Conservation (phyloP, 116 monocot genomes). For the Zostera marina region DNA sequence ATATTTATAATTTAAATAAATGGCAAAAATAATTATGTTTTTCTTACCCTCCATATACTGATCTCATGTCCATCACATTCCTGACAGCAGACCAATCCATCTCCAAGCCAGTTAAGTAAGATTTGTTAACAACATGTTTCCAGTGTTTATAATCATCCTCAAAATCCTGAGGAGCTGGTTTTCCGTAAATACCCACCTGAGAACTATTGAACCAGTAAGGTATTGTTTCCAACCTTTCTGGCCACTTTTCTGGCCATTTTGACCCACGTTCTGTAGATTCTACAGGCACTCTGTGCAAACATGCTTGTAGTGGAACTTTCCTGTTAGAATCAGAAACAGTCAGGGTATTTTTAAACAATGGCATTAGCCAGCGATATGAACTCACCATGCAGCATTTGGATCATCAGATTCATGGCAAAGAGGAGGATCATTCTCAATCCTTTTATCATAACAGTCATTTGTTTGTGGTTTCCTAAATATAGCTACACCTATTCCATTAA, state of each 20-base stretch:
- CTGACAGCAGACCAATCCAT: constrained; percentile 71
- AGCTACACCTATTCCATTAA: constrained; percentile 53
- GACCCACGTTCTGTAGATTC: constrained; percentile 43
- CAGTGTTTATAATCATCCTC: constrained; percentile 54
- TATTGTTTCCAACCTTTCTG: constrained; percentile 35
- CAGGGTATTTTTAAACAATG: no score
- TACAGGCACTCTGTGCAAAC: constrained; percentile 62
- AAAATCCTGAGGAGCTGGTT: constrained; percentile 62
- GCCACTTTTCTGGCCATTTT: constrained; percentile 74
- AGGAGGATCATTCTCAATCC: constrained; percentile 38
- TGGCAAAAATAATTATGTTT: background rate
- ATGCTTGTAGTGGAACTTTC: constrained; percentile 65
- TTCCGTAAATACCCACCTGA: constrained; percentile 73
- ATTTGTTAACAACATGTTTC: constrained; percentile 47
- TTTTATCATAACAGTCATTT: constrained; percentile 59
- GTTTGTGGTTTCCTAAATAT: constrained; percentile 58
- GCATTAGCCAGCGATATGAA: background rate
- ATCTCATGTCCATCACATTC: constrained; percentile 96
- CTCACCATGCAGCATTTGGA: constrained; percentile 82
- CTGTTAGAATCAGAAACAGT: constrained; percentile 11
- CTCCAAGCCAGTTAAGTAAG: constrained; percentile 58
- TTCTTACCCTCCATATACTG: constrained; percentile 89
- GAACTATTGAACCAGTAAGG: constrained; percentile 69
- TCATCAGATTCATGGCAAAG: constrained; percentile 69
- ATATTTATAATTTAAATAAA: no score